Evolutionary conservation across 805 yeast genomes (phyloP), one percentile per base, ranked within the genome.

Genomic region (Saccharomycopsis capsularis): DNA sequence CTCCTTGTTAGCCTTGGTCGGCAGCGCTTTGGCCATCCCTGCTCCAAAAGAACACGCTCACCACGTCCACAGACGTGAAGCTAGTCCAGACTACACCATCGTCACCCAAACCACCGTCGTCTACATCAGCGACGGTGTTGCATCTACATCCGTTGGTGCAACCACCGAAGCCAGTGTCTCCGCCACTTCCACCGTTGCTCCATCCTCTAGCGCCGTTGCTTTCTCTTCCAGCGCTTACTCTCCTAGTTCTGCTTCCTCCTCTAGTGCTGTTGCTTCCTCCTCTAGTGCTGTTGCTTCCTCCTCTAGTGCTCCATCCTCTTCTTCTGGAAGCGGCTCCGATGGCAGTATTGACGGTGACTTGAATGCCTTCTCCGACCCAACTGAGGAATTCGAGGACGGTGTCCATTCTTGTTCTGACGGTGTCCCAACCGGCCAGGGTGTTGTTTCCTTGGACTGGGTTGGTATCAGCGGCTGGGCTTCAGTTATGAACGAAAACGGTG

Each of bases 381-480:
- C 73, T 50, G 68, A 64, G 40, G 67, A 68, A 44, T 91, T 93
- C 58, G 56, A 63, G 53, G 95, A 88, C 63, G 95, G 95, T 63
- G 71, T 67, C 37, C 62, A 79, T 60, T 66, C 73, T 52, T 88
- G 96, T 73, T 65, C 74, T 51, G 64, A 70, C 48, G 21, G 32
- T 22, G 83, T 88, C 76, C 95, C 91, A 63, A 63, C 78, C 44
- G 95, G 93, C 54, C 76, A 85, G 61, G 95, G 95, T 74, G 95
- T 88, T 52, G 71, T 88, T 60, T 67, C 86, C 27, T 69, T 86
- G 41, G 82, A 81, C 70, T 74, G 74, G 74, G 73, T 82, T 44
- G 85, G 82, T 36, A 78, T 79, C 56, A 95, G 93, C 56, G 96
- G 96, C 59, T 84, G 79, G 79, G 75, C 95, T 47, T 88, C 91